These are phyloP conservation scores for Garcileccinum viscosum DNA, from an alignment of 1,284 basidiomycete species.

Conservation along the genomic window DNA sequence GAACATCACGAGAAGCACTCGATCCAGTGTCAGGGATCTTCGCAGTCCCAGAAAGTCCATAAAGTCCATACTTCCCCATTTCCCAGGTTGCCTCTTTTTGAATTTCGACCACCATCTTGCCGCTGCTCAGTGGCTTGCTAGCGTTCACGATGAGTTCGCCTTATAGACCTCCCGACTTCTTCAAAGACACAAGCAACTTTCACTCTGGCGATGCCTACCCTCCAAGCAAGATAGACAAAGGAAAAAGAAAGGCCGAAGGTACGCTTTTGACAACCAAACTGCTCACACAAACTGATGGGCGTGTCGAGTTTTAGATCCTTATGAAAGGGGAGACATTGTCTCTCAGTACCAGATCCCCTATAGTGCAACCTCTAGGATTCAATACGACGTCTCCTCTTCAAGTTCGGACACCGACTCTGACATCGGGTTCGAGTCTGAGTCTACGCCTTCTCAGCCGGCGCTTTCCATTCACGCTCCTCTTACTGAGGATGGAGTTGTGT, in stretches of 20 bases:
- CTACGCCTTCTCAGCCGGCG: constrained; percentile 4
- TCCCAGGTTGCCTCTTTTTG: not conserved
- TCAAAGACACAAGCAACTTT: not conserved
- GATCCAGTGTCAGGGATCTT: constrained; percentile 10
- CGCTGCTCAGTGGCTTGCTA: not conserved
- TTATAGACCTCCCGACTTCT: constrained; percentile 24
- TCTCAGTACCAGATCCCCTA: not conserved
- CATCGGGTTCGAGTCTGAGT: constrained; percentile 9
- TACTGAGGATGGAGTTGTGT: not conserved
- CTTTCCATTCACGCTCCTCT: not conserved
- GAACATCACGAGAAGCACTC: constrained; percentile 15
- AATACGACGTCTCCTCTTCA: constrained; percentile 6
- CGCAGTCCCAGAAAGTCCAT: constrained; percentile 12
- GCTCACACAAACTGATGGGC: not conserved
- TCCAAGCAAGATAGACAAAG: constrained; percentile 26
- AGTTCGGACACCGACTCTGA: constrained; percentile 15
- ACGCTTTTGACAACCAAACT: not conserved
- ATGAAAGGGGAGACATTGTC: not conserved
- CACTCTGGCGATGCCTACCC: not conserved
- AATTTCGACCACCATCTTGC: not conserved
- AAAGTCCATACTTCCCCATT: not conserved
- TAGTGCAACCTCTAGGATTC: not conserved
- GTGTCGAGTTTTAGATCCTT: constrained; percentile 17
- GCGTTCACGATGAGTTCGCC: constrained; percentile 11
- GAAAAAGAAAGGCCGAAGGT: constrained; percentile 31